Base-by-base conservation (phyloP, 352 stramenopile species). In the Halophytophthora polymorphica region DNA sequence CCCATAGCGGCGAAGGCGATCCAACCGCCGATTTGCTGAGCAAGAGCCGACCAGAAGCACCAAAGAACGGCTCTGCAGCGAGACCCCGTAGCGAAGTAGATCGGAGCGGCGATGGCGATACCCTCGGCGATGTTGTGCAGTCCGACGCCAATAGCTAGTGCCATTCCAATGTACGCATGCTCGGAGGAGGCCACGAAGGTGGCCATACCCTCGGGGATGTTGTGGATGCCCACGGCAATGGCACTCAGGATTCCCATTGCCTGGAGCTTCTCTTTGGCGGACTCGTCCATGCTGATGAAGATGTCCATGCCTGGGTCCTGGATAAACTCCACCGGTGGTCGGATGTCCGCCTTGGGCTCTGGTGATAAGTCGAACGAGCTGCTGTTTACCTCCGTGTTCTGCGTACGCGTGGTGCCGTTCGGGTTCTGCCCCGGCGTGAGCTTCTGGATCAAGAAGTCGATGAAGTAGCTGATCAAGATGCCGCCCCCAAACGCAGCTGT, bases 101-200 rank as follows among this genome's bases (percentile, higher is more conserved):
- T 96, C 0, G 96, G 95, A 3, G 98, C 80, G 1, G 95, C 90
- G 14, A 98, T 89, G 42, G 91, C 97, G 34, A 98, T 71, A 0
- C 96, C 96, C 56, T 99, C 96, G 0, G 95, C 90, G 54, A 99
- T 97, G 59, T 99, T 99, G 71, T 98, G 95, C 22, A 98, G 83
- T 0, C 74, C 90, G 45, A 98, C 98, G 19, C 86, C 94, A 41
- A 98, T 79, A 6, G 93, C 92, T 17, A 98, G 67, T 10, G 91
- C 77, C 18, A 83, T 45, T n/a, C 93, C 95, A 2, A 98, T 74
- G 17, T 60, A 78, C 10, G 87, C 75, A 46, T 98, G 85, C 17
- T 91, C 70, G 1, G 97, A 66, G 1, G 91, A 83, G 1, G 82
- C 89, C 23, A 97, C 89, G 58, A 97, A 98, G 0, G 95, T 98